phyloP scores from a whole-genome alignment of 2,329 filamentous ascomycete species.

The Podosphaera xanthii region DNA sequence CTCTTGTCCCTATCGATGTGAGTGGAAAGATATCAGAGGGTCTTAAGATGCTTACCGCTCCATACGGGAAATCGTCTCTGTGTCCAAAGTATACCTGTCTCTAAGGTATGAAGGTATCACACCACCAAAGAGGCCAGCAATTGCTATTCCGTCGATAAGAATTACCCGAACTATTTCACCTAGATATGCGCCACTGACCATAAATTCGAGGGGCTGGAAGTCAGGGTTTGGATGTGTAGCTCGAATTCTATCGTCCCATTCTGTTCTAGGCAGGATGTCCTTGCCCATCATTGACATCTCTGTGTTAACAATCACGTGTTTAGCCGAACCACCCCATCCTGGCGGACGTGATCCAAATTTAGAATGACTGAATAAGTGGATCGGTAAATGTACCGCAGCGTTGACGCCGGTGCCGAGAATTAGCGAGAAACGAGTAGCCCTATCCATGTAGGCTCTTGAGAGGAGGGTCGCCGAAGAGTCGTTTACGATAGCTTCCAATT shows the following conservation, averaged over 20 bases:
- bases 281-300: constrained; percentile 44
- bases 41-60: constrained; percentile 24
- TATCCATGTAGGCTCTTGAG: constrained; percentile 33
- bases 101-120: constrained; percentile 29
- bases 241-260: constrained; percentile 34
- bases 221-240: constrained; percentile 29
- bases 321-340: constrained; percentile 32
- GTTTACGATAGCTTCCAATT: constrained; percentile 39
- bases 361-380: constrained; percentile 26
- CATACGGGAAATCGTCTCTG: constrained; percentile 30
- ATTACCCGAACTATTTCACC: constrained; percentile 39
- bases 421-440: constrained; percentile 36
- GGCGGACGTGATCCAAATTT: constrained; percentile 34
- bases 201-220: constrained; percentile 38
- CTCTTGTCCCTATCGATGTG: constrained; percentile 6
- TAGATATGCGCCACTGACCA: constrained; percentile 42
- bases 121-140: constrained; percentile 31
- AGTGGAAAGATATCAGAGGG: neutral
- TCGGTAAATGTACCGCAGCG: constrained; percentile 39
- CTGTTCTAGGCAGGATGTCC: constrained; percentile 32
- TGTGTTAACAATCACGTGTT: constrained; percentile 42
- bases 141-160: constrained; percentile 33
- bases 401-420: constrained; percentile 48
- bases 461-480: constrained; percentile 44
- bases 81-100: constrained; percentile 32